phyloP scores from a whole-genome alignment of 2,329 filamentous ascomycete species.

The Exserohilum turcica region DNA sequence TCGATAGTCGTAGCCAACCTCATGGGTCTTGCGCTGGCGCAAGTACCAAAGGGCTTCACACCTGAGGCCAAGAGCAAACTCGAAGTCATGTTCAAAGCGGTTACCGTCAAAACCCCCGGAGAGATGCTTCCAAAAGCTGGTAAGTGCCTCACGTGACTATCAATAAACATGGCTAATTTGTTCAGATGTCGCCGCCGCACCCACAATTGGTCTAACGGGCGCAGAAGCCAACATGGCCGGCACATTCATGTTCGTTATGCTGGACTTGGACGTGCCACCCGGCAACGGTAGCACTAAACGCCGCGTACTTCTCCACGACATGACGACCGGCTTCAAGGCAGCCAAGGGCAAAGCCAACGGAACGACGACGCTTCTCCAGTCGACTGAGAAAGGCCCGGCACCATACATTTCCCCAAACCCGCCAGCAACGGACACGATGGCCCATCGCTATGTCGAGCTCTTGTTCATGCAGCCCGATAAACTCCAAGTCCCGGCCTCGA shows the following conservation, averaged over 20 bases:
- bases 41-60: constrained; percentile 40
- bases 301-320: constrained; percentile 40
- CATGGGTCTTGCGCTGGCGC: constrained; percentile 36
- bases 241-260: constrained; percentile 45
- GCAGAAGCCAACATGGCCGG: constrained; percentile 18
- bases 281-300: constrained; percentile 28
- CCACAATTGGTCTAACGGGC: constrained; percentile 34
- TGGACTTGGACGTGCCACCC: constrained; percentile 44
- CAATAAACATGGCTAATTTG: constrained; percentile 8
- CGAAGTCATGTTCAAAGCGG: constrained; percentile 41
- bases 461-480: constrained; percentile 40
- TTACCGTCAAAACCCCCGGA: constrained; percentile 36
- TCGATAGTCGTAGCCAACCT: constrained; percentile 32
- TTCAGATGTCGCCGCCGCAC: constrained; percentile 33
- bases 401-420: constrained; percentile 41
- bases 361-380: constrained; percentile 31
- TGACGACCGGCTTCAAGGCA: constrained; percentile 43
- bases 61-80: constrained; percentile 36
- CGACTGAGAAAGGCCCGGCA: constrained; percentile 37
- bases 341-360: constrained; percentile 34
- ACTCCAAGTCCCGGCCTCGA: constrained; percentile 27
- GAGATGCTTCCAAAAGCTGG: constrained; percentile 37
- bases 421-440: constrained; percentile 38
- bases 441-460: constrained; percentile 45
- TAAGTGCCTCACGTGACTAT: constrained; percentile 8